phyloP scores from a whole-genome alignment of 2,329 filamentous ascomycete genomes.

The Blastomyces parvus region DNA sequence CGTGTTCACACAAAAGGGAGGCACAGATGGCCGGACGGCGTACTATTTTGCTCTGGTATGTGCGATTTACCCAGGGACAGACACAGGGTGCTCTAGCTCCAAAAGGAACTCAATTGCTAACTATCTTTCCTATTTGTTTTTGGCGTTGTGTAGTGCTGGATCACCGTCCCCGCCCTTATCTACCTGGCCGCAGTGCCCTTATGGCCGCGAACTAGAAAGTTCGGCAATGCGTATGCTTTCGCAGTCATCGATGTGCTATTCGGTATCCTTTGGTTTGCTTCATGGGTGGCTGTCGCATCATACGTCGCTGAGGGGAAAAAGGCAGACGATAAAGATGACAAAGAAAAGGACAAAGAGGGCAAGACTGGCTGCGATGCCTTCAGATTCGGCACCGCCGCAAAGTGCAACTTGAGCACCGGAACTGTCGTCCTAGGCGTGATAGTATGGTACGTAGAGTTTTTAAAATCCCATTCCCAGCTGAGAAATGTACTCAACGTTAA shows the following conservation, averaged over 20 bases:
- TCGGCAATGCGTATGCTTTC: slow-evolving; percentile 53
- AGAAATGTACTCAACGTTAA: background rate
- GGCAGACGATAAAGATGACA: slow-evolving; percentile 35
- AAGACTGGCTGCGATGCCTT: slow-evolving; percentile 46
- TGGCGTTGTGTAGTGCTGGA: slow-evolving; percentile 44
- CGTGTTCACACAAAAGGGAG: slow-evolving; percentile 47
- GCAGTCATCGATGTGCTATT: slow-evolving; percentile 47
- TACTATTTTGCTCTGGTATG: slow-evolving; percentile 52
- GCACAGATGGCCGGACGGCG: slow-evolving; percentile 45
- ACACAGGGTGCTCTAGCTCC: background rate
- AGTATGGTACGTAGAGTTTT: slow-evolving; percentile 41
- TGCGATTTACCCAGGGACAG: background rate
- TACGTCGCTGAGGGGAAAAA: slow-evolving; percentile 49
- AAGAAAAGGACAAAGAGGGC: slow-evolving; percentile 26
- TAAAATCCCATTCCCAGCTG: background rate
- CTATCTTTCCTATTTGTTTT: background rate
- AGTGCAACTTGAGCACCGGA: slow-evolving; percentile 49
- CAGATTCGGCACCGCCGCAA: slow-evolving; percentile 45
- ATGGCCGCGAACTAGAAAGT: slow-evolving; percentile 49
- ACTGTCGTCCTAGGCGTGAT: slow-evolving; percentile 48
- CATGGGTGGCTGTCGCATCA: slow-evolving; percentile 47
- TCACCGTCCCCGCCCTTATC: slow-evolving; percentile 48
- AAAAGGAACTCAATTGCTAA: background rate
- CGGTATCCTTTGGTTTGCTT: slow-evolving; percentile 50
- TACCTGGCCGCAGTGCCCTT: slow-evolving; percentile 53